Conservation (phyloP, 2,329 filamentous ascomycete genomes). For the Sporothrix pseudoabietina region DNA sequence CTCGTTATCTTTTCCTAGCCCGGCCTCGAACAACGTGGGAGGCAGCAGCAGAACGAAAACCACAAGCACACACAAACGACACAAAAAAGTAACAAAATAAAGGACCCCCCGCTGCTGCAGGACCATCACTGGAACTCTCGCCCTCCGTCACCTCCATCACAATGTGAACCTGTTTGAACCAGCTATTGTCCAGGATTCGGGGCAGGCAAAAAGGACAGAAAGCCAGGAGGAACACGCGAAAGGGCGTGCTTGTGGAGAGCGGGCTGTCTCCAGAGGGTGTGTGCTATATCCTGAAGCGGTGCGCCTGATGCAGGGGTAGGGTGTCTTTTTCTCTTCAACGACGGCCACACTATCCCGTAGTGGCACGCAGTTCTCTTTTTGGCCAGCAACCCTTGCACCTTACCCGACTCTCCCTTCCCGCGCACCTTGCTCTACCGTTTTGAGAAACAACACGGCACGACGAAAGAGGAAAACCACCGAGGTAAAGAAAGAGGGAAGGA, state of each 20-base stretch:
- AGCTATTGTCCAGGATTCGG: not conserved
- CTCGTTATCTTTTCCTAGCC: no score
- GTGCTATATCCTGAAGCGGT: not conserved
- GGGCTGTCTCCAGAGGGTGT: slow-evolving; percentile 6
- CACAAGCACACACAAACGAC: not conserved
- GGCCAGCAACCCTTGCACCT: slow-evolving; percentile 31
- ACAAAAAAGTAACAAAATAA: slow-evolving; percentile 1
- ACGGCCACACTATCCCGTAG: slow-evolving; percentile 14
- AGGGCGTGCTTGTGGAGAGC: slow-evolving; percentile 2
- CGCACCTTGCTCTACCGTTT: slow-evolving; percentile 23
- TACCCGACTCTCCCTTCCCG: slow-evolving; percentile 34
- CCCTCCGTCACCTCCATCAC: not conserved
- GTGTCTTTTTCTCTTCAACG: not conserved
- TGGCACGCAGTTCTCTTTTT: slow-evolving; percentile 32
- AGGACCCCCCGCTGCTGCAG: slow-evolving; percentile 28
- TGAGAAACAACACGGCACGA: slow-evolving; percentile 27
- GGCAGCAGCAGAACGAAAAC: slow-evolving; percentile 2
- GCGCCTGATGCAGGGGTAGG: slow-evolving; percentile 4
- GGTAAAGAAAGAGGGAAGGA: not conserved
- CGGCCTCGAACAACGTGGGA: no score
- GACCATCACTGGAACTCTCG: slow-evolving; percentile 30
- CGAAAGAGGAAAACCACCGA: not conserved
- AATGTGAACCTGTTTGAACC: not conserved
- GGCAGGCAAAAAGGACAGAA: not conserved
- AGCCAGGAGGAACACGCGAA: not conserved